A percentile compares a stretch with the other conserved stretches of the same genome.
These are phyloP conservation scores for Calendula officinalis DNA, from an alignment of 129 eudicot species.

Conservation along the genomic window DNA sequence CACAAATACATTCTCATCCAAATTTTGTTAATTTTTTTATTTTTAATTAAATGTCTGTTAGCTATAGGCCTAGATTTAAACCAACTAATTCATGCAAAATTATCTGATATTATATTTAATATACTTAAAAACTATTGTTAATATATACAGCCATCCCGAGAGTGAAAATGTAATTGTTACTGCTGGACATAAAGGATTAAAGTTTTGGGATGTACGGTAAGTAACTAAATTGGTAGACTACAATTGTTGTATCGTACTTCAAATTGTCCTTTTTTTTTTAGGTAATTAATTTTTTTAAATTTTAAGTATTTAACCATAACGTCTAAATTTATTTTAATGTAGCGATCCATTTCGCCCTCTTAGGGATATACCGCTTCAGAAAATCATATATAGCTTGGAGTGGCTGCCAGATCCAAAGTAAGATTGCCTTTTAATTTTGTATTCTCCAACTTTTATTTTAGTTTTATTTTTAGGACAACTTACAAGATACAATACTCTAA, in stretches of 20 bases:
- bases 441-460: neutral
- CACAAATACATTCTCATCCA: neutral
- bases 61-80: neutral
- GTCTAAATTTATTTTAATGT: constrained; percentile 6
- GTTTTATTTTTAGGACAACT: too few relatives aligned
- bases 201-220: constrained; percentile 96
- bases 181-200: constrained; percentile 72
- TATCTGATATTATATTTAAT: neutral
- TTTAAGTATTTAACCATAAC: neutral
- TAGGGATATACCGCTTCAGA: constrained; percentile 58
- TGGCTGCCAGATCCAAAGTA: constrained; percentile 90
- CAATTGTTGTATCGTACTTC: too few relatives aligned
- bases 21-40: neutral
- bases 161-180: constrained; percentile 66
- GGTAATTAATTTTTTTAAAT: too few relatives aligned
- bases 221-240: constrained; percentile 6
- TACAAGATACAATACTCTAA: too few relatives aligned
- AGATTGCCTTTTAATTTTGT: neutral
- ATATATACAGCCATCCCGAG: constrained; percentile 66
- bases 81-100: neutral
- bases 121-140: constrained; percentile 2
- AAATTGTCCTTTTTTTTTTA: too few relatives aligned
- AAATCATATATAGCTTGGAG: constrained; percentile 59
- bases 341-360: constrained; percentile 89
- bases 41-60: neutral